Evolutionary conservation across 768 basidiomycete genomes (phyloP), one percentile per base, ranked within the genome.

Genomic region (Mycena floridula): DNA sequence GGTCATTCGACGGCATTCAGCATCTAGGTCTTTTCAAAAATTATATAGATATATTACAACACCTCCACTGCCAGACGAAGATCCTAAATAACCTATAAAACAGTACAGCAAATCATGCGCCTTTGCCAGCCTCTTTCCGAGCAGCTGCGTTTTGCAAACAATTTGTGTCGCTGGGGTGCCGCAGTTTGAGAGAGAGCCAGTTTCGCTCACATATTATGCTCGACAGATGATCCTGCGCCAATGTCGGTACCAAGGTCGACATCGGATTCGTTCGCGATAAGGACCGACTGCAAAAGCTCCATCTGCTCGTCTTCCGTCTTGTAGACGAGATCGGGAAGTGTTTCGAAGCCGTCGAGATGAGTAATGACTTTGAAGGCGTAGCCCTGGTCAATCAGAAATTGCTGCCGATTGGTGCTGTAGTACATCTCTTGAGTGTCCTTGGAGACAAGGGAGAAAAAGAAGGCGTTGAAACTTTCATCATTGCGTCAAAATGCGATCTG

Each of bases 351-450:
- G 44, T 86, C 82, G 12, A 88, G 71, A 49, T 84, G 79, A 4
- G 86, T 87, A 62, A 88, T 88, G 40, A 88, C 84, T 60, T 87
- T 87, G 73, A 88, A 88, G 3, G 85, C 77, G 61, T 88, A 88
- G 2, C 85, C 84, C 58, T 86, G 84, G 53, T 88, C 85, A 51
- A 88, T 83, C 47, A 88, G 65, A 65, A 88, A 88, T 49, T 85
- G 82, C 56, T 88, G 85, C 2, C 86, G 73, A 61, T 88, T 88
- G 5, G 85, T 83, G 53, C 79, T 82, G 65, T 86, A 88, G 65
- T 77, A 87, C 81, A 87, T 87, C 60, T 88, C 85, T 54, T 85
- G 80, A 4, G 85, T 87, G 60, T 85, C 84, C 60, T 85, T 83
- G 35, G 84, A 86, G 35, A 87, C 85, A 2, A 88, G 72, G 21